phyloP scores from a whole-genome alignment of 768 basidiomycete genomes.

The Boletellus ananiceps region DNA sequence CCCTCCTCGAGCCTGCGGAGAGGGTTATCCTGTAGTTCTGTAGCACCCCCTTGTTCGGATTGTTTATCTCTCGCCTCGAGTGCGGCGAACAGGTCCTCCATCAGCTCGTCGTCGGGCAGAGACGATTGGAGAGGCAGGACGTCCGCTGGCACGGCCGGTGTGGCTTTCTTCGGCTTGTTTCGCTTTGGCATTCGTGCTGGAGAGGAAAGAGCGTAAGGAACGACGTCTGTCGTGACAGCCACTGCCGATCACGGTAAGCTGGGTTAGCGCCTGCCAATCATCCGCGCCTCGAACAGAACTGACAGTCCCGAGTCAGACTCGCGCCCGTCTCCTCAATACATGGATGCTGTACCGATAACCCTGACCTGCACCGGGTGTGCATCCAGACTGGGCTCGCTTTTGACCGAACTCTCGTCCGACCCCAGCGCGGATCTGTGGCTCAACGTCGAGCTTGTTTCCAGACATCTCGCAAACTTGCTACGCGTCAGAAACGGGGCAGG shows the following conservation, averaged over 20 bases:
- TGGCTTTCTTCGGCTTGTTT: constrained; percentile 50
- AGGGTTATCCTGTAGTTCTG: constrained; percentile 38
- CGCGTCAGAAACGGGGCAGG: constrained; percentile 52
- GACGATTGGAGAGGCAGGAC: constrained; percentile 26
- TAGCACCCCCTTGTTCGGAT: constrained; percentile 46
- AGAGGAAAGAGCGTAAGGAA: too few species aligned
- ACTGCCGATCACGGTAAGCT: constrained; percentile 6
- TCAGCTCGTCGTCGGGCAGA: constrained; percentile 48
- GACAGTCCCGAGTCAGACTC: not conserved
- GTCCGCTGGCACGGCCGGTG: constrained; percentile 24
- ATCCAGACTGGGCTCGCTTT: constrained; percentile 31
- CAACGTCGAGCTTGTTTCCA: constrained; percentile 47
- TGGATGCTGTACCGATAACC: constrained; percentile 15
- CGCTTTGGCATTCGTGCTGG: constrained; percentile 38
- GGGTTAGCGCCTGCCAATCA: not conserved
- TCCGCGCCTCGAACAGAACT: too few species aligned
- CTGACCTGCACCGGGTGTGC: constrained; percentile 26
- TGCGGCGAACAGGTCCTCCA: constrained; percentile 74
- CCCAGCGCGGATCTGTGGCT: constrained; percentile 41
- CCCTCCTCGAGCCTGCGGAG: constrained; percentile 22
- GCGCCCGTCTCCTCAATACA: constrained; percentile 5
- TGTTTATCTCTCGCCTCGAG: constrained; percentile 60
- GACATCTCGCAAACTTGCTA: constrained; percentile 57
- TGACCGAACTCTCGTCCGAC: constrained; percentile 31
- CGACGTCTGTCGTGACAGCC: not conserved